These are phyloP conservation scores for Solanum lignicaule DNA, from an alignment of 257 asterid genomes.

Conservation along the genomic window DNA sequence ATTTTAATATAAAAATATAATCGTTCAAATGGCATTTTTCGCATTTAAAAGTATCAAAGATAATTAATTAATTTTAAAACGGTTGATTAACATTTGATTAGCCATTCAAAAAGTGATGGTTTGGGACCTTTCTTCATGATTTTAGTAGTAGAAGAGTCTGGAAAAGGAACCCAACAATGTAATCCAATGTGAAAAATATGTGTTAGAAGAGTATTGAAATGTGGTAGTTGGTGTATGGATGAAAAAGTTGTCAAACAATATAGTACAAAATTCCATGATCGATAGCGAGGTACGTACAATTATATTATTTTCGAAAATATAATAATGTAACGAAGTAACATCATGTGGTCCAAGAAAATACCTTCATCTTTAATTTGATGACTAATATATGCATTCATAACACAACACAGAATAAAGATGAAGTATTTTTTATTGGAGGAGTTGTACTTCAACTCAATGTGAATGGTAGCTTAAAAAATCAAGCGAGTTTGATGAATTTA, in stretches of 20 bases:
- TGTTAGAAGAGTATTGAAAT: neutral
- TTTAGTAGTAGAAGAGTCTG: neutral
- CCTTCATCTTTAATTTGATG: neutral
- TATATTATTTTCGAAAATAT: neutral
- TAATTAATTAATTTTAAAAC: neutral
- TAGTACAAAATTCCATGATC: neutral
- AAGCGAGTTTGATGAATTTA: neutral
- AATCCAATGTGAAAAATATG: neutral
- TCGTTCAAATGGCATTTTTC: neutral
- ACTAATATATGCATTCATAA: neutral
- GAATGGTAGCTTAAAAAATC: neutral
- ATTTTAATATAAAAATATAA: neutral
- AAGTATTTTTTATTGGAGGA: neutral
- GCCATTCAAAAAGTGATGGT: neutral
- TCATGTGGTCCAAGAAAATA: neutral
- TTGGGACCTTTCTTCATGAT: neutral
- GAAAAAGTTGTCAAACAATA: neutral
- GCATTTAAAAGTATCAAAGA: neutral
- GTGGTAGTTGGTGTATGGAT: neutral
- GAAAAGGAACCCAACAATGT: neutral
- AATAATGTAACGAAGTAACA: neutral
- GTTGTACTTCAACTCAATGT: neutral
- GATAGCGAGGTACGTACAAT: neutral
- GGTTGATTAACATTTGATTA: neutral
- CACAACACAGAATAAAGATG: neutral